These are phyloP conservation scores for Kondoa subrosea DNA, from an alignment of 768 basidiomycete species.

Conservation along the genomic window DNA sequence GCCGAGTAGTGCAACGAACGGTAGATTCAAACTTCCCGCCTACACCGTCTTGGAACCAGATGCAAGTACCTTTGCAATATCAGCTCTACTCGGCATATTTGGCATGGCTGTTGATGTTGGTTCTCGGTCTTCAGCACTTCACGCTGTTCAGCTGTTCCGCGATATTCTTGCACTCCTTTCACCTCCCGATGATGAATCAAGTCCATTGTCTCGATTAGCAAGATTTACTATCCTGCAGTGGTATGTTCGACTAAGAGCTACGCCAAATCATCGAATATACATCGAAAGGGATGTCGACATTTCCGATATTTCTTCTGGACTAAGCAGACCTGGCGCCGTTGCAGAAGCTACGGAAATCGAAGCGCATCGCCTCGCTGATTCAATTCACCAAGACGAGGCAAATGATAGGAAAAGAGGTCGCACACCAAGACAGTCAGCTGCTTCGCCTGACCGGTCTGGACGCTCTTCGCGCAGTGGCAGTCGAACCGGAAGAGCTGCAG, in stretches of 20 bases:
- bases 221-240: conserved; percentile 65
- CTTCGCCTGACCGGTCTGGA: conserved; percentile 13
- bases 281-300: conserved; percentile 42
- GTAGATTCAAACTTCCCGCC: neutral
- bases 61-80: neutral
- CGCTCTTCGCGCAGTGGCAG: neutral
- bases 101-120: neutral
- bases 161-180: conserved; percentile 35
- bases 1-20: neutral
- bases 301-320: conserved; percentile 15
- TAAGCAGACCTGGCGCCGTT: conserved; percentile 10
- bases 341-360: neutral
- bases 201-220: conserved; percentile 30
- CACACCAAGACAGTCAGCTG: conserved; percentile 12
- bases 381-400: neutral
- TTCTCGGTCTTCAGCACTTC: neutral
- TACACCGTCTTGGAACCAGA: neutral
- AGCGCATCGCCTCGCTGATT: neutral
- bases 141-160: conserved; percentile 34
- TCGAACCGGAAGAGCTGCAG: conserved; percentile 6
- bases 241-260: conserved; percentile 70
- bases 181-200: conserved; percentile 1
- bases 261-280: conserved; percentile 73
- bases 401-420: conserved; percentile 12
- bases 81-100: conserved; percentile 4